Evolutionary conservation across 352 stramenopile genomes (phyloP).

Genomic region (Pythium inflatum): DNA sequence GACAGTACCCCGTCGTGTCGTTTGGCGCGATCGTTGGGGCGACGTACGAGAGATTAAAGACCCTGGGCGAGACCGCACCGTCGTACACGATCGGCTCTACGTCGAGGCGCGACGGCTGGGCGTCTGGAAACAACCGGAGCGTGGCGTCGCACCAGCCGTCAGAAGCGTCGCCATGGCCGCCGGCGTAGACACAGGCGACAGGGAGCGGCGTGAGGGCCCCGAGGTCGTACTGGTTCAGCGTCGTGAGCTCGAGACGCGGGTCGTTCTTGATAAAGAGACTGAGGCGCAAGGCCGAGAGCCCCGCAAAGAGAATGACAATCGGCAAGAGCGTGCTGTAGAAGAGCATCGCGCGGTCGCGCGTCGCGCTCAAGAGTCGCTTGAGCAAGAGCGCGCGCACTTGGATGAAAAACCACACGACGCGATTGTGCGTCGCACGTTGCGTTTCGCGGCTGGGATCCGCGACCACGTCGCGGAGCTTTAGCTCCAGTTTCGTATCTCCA

Average conservation of each 20-base stretch:
- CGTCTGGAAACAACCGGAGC: constrained; percentile 31
- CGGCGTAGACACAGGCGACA: constrained; percentile 43
- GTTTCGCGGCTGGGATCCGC: constrained; percentile 10
- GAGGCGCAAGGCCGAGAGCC: constrained; percentile 59
- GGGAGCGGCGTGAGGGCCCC: constrained; percentile 45
- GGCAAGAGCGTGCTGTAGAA: constrained; percentile 78
- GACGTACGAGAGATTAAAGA: constrained; percentile 62
- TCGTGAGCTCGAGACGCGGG: constrained; percentile 45
- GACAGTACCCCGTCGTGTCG: constrained; percentile 58
- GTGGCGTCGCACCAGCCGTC: constrained; percentile 29
- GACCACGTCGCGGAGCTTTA: not conserved
- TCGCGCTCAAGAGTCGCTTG: constrained; percentile 60
- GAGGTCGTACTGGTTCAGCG: constrained; percentile 38
- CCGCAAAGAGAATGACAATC: constrained; percentile 66
- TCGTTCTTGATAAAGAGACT: constrained; percentile 59
- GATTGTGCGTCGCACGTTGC: not conserved
- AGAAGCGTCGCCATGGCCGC: not conserved
- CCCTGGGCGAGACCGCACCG: constrained; percentile 34
- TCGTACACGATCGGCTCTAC: constrained; percentile 47
- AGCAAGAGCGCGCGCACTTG: constrained; percentile 63
- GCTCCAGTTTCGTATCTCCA: no score
- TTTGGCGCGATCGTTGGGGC: constrained; percentile 44
- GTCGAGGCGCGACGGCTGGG: constrained; percentile 35
- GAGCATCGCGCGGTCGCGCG: constrained; percentile 68
- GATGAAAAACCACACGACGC: constrained; percentile 33